Evolutionary conservation across 2,329 filamentous ascomycete species (phyloP).

Genomic region (Xylariaceae sp.): DNA sequence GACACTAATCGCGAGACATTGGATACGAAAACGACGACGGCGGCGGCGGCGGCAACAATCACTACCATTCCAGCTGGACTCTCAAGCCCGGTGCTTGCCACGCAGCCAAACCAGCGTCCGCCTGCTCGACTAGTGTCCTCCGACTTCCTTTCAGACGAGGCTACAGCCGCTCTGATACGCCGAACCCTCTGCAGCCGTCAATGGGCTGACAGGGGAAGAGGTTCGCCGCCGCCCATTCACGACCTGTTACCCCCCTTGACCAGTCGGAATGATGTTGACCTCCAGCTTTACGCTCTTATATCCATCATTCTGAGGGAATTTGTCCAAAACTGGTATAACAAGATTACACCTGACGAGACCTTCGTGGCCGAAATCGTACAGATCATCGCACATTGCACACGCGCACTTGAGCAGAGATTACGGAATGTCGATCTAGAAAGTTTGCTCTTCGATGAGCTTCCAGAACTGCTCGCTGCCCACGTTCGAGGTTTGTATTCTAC

Average conservation of each 20-base stretch:
- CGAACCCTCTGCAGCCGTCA: slow-evolving; percentile 77
- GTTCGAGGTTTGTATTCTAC: slow-evolving; percentile 58
- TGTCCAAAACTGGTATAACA: slow-evolving; percentile 88
- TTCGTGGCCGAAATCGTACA: slow-evolving; percentile 87
- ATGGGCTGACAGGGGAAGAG: slow-evolving; percentile 52
- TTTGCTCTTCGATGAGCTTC: slow-evolving; percentile 81
- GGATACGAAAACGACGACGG: too few species aligned
- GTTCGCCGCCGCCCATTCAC: slow-evolving; percentile 61
- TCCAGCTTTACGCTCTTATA: slow-evolving; percentile 89
- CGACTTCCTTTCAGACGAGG: slow-evolving; percentile 67
- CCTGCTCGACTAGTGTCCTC: slow-evolving; percentile 30
- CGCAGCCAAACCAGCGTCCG: slow-evolving; percentile 28
- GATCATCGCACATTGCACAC: slow-evolving; percentile 87
- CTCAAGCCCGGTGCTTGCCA: too few species aligned
- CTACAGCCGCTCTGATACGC: slow-evolving; percentile 77
- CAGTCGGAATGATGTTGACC: slow-evolving; percentile 88
- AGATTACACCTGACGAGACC: slow-evolving; percentile 83
- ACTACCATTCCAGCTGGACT: too few species aligned
- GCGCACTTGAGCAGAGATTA: slow-evolving; percentile 80
- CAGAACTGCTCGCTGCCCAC: slow-evolving; percentile 75
- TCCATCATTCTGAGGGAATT: slow-evolving; percentile 87
- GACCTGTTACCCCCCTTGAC: slow-evolving; percentile 86
- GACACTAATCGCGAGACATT: too few species aligned
- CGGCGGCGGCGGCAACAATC: too few species aligned
- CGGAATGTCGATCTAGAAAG: slow-evolving; percentile 78